Conservation (phyloP, 2,329 filamentous ascomycete species). For the Aspergillus alliaceus region DNA sequence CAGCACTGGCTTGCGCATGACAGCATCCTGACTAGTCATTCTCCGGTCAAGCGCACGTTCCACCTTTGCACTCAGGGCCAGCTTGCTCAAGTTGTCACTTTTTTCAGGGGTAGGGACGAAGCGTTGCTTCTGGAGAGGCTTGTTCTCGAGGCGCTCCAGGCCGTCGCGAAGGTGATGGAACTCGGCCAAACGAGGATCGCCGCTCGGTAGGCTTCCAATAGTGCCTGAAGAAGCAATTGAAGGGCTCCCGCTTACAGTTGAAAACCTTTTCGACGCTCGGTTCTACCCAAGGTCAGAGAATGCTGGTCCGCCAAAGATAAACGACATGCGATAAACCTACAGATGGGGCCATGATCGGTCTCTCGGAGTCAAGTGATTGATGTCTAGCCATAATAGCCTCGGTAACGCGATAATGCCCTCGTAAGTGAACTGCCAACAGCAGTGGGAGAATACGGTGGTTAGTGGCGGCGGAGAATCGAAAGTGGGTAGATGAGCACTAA, state of each 20-base stretch:
- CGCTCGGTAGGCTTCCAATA: conserved; percentile 37
- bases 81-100: conserved; percentile 76
- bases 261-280: conserved; percentile 54
- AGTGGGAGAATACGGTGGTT: background rate
- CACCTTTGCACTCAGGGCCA: conserved; percentile 85
- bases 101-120: conserved; percentile 78
- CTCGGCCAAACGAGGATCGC: conserved; percentile 58
- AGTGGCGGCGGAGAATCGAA: background rate
- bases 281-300: conserved; percentile 32
- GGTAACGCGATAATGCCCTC: background rate
- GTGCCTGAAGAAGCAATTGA: conserved; percentile 49
- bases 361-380: conserved; percentile 53
- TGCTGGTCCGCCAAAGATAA: background rate
- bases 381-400: conserved; percentile 35
- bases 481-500: background rate
- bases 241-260: conserved; percentile 51
- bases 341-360: conserved; percentile 56
- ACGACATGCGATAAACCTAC: conserved; percentile 35
- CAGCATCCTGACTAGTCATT: conserved; percentile 84
- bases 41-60: conserved; percentile 82
- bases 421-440: background rate
- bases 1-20: conserved; percentile 65
- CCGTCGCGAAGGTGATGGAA: conserved; percentile 77
- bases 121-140: conserved; percentile 77
- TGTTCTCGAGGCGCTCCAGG: conserved; percentile 86